Percentiles rank a stretch among this genome's conserved stretches.
phyloP scores from a whole-genome alignment of 257 asterid genomes.

The Fraxinus quadrangulata region DNA sequence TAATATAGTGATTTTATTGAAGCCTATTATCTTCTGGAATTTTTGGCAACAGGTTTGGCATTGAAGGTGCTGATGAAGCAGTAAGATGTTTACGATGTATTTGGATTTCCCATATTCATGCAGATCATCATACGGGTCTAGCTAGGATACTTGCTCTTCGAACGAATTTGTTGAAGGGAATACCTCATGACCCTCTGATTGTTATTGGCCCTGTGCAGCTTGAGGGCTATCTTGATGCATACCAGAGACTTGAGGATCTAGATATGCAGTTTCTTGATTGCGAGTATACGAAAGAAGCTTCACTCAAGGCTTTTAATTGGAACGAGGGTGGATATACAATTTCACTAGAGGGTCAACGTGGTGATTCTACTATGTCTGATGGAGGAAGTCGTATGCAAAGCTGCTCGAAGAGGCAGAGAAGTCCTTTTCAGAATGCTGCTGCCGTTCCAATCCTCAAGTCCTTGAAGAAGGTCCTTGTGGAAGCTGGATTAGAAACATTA shows the following conservation, averaged over 20 bases:
- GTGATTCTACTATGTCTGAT: constrained; percentile 46
- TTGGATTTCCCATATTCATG: constrained; percentile 98
- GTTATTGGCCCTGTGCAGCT: constrained; percentile 89
- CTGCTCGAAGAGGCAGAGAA: constrained; percentile 53
- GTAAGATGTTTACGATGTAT: constrained; percentile 69
- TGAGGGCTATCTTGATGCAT: constrained; percentile 53
- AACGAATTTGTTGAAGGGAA: constrained; percentile 58
- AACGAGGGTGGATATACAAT: constrained; percentile 31
- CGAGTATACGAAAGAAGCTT: constrained; percentile 60
- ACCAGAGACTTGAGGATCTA: constrained; percentile 55
- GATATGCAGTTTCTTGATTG: constrained; percentile 94
- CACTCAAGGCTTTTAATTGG: constrained; percentile 45
- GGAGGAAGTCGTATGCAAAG: constrained; percentile 79
- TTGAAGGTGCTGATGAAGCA: constrained; percentile 79
- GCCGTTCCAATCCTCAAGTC: constrained; percentile 46
- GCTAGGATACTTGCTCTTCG: constrained; percentile 87
- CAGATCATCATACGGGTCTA: constrained; percentile 95
- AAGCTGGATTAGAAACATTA: constrained; percentile 69
- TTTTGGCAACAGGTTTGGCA: constrained; percentile 60
- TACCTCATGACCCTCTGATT: constrained; percentile 67
- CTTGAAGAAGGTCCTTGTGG: constrained; percentile 49
- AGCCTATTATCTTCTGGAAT: neutral
- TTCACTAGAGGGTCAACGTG: constrained; percentile 22
- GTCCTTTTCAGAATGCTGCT: constrained; percentile 40
- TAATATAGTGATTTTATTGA: neutral